Conservation (phyloP, 2,329 filamentous ascomycete genomes). For the Lasiodiplodia sp. region DNA sequence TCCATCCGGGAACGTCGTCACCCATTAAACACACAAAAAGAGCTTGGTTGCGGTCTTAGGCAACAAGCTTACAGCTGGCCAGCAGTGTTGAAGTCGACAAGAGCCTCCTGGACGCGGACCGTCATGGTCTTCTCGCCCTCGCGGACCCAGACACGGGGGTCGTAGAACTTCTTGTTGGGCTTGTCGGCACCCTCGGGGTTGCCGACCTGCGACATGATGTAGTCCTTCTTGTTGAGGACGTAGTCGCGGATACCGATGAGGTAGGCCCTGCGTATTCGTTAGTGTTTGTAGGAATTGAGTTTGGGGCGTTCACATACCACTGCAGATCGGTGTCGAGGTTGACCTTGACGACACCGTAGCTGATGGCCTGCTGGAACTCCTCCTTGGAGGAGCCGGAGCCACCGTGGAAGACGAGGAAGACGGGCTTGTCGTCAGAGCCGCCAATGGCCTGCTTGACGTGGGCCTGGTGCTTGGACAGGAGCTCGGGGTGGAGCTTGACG, state of each 20-base stretch:
- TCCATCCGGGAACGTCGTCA: conserved; percentile 1
- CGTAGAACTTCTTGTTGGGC: conserved; percentile 92
- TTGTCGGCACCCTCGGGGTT: conserved; percentile 97
- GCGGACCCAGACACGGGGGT: conserved; percentile 93
- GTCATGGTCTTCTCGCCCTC: conserved; percentile 98
- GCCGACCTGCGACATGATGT: conserved; percentile 84
- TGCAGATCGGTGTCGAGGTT: conserved; percentile 99
- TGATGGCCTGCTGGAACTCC: conserved; percentile 89
- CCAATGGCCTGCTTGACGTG: conserved; percentile 83
- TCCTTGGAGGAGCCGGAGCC: conserved; percentile 90
- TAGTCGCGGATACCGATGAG: conserved; percentile 92
- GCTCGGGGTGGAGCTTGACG: conserved; percentile 94
- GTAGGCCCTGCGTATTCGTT: conserved; percentile 66
- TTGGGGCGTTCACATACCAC: conserved; percentile 41
- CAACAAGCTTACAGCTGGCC: conserved; percentile 68
- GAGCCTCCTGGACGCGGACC: conserved; percentile 77
- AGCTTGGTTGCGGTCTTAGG: conserved; percentile 8
- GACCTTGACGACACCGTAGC: conserved; percentile 97
- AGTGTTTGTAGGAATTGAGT: conserved; percentile 41
- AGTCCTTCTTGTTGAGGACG: conserved; percentile 93
- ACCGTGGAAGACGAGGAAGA: conserved; percentile 99
- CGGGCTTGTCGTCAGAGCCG: conserved; percentile 81
- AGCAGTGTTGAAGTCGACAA: conserved; percentile 91
- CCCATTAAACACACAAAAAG: conserved; percentile 18
- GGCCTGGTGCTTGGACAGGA: conserved; percentile 95